phyloP scores from a whole-genome alignment of 2,329 filamentous ascomycete species.

The Talaromyces atroroseus region DNA sequence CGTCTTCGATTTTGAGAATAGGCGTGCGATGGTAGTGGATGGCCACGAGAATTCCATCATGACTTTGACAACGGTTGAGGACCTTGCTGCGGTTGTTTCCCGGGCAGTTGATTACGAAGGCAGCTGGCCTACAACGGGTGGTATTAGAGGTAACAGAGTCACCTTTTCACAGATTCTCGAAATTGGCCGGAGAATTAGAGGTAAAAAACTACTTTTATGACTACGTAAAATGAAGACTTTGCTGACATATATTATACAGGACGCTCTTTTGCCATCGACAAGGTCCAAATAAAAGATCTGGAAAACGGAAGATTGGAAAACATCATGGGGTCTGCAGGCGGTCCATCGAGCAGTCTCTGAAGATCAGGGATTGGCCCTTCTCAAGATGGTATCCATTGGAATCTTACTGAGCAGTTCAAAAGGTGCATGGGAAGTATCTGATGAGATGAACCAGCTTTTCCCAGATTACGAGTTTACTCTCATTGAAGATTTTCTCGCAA shows the following conservation, averaged over 20 bases:
- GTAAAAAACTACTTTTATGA: not conserved
- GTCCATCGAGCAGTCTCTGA: not conserved
- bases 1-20: conserved; percentile 2
- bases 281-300: not conserved
- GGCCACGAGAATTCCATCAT: not conserved
- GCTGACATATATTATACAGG: not conserved
- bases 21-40: conserved; percentile 5
- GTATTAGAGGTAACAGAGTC: conserved; percentile 4
- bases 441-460: conserved; percentile 1
- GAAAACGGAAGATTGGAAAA: not conserved
- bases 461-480: not conserved
- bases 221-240: not conserved
- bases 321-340: not conserved
- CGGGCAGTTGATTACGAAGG: conserved; percentile 6
- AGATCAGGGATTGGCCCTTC: not conserved
- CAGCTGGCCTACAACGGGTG: conserved; percentile 9
- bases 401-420: conserved; percentile 1
- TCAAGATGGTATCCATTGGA: conserved; percentile 1
- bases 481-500: not conserved
- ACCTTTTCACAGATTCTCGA: conserved; percentile 1
- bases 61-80: conserved; percentile 6
- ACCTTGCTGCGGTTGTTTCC: conserved; percentile 1
- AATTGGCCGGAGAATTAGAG: conserved; percentile 2
- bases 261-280: not conserved
- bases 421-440: conserved; percentile 3